Percentiles rank a stretch among this genome's conserved stretches.
Conservation (phyloP, 345 rosid genomes). For the Noccaea caerulescens region DNA sequence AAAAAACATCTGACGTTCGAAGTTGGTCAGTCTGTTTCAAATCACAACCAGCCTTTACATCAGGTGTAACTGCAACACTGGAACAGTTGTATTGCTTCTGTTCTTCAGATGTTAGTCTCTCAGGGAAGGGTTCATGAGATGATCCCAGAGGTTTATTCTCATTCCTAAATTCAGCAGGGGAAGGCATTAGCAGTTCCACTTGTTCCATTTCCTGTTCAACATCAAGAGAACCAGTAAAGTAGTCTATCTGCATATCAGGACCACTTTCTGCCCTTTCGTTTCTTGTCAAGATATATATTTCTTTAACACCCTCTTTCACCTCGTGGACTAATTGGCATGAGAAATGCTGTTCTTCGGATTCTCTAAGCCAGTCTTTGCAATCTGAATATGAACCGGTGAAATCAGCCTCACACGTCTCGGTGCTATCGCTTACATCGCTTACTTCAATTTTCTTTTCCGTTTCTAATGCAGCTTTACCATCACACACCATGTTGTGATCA, state of each 20-base stretch:
- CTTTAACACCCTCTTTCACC: constrained; percentile 42
- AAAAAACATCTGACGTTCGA: constrained; percentile 32
- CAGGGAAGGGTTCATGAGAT: constrained; percentile 29
- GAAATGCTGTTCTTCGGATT: constrained; percentile 44
- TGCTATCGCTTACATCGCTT: constrained; percentile 14
- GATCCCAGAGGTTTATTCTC: constrained; percentile 38
- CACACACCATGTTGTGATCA: constrained; percentile 42
- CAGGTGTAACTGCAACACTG: constrained; percentile 30
- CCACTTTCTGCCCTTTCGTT: constrained; percentile 32
- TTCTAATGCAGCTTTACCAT: constrained; percentile 40
- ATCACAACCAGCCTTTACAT: constrained; percentile 25
- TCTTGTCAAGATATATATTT: constrained; percentile 36
- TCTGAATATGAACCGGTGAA: constrained; percentile 27
- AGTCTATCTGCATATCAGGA: constrained; percentile 30
- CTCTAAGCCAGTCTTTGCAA: constrained; percentile 30
- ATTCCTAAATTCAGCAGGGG: constrained; percentile 40
- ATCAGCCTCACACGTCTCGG: constrained; percentile 35
- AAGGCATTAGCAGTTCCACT: constrained; percentile 32
- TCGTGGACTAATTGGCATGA: constrained; percentile 31
- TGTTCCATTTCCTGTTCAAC: constrained; percentile 34
- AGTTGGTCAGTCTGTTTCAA: constrained; percentile 40
- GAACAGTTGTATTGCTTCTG: constrained; percentile 27
- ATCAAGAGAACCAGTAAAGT: constrained; percentile 21
- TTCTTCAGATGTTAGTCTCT: constrained; percentile 32
- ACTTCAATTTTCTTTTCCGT: constrained; percentile 35